Conservation (phyloP, 164 flowering plant species). For the Aristolochia fimbriata region DNA sequence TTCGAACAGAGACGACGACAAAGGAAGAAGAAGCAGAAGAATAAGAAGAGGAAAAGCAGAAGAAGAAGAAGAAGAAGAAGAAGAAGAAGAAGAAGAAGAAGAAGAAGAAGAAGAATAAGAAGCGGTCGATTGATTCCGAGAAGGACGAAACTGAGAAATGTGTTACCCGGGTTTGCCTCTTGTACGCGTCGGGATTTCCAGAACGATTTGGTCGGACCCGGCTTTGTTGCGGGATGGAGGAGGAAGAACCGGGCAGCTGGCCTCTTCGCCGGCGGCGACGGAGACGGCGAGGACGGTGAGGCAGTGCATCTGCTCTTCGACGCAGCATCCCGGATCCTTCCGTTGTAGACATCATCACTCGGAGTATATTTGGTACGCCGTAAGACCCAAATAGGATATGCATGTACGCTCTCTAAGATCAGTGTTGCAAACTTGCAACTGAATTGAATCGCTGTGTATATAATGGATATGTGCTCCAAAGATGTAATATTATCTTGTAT, state of each 20-base stretch:
- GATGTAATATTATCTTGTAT: too few relatives aligned
- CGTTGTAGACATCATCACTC: constrained; percentile 7
- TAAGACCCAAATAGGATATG: neutral
- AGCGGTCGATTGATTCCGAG: too few relatives aligned
- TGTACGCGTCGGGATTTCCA: neutral
- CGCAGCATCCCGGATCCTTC: constrained; percentile 7
- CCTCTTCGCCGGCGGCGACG: too few relatives aligned
- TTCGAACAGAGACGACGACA: too few relatives aligned
- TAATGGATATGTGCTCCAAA: too few relatives aligned
- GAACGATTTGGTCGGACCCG: neutral
- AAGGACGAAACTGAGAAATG: too few relatives aligned
- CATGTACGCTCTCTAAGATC: too few relatives aligned
- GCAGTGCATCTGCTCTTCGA: constrained; percentile 7
- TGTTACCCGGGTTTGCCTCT: constrained; percentile 2
- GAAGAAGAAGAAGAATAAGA: too few relatives aligned
- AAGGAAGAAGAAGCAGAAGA: neutral
- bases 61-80: neutral
- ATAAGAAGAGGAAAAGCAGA: too few relatives aligned
- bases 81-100: too few relatives aligned
- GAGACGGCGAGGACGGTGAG: neutral
- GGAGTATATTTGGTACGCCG: neutral
- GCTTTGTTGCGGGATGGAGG: neutral
- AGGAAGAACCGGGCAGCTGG: neutral
- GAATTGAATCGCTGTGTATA: too few relatives aligned
- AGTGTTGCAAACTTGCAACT: too few relatives aligned